A percentile compares a stretch with the other conserved stretches of the same genome.
phyloP scores from a whole-genome alignment of 768 basidiomycete species.

The Dentipellis fragilis region DNA sequence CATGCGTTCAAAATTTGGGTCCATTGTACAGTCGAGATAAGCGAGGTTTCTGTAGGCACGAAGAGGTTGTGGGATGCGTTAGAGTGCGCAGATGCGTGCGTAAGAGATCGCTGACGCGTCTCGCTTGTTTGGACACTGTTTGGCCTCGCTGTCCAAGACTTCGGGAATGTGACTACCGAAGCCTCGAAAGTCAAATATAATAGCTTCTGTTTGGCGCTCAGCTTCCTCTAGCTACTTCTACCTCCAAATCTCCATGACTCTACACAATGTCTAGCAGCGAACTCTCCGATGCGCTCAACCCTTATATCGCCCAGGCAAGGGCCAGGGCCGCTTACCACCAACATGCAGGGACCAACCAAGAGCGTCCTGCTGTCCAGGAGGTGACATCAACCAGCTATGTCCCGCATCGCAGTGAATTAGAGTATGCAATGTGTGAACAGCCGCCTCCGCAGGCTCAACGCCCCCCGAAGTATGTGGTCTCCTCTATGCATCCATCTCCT shows the following conservation, averaged over 20 bases:
- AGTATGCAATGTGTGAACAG: slow-evolving; percentile 44
- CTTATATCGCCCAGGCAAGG: slow-evolving; percentile 36
- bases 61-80: neutral
- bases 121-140: slow-evolving; percentile 9
- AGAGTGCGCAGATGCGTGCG: neutral
- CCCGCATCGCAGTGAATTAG: slow-evolving; percentile 57
- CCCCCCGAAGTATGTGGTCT: slow-evolving; percentile 13
- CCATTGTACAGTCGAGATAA: slow-evolving; percentile 14
- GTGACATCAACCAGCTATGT: slow-evolving; percentile 11
- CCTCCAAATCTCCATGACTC: neutral
- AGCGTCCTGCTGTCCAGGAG: neutral
- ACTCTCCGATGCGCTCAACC: slow-evolving; percentile 72
- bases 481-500: neutral
- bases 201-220: neutral
- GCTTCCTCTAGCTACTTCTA: neutral
- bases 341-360: neutral
- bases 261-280: slow-evolving; percentile 54
- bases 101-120: slow-evolving; percentile 13
- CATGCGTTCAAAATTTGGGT: slow-evolving; percentile 23
- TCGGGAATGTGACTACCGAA: slow-evolving; percentile 12
- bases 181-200: slow-evolving; percentile 21
- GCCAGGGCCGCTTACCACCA: slow-evolving; percentile 12
- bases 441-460: slow-evolving; percentile 23
- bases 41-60: slow-evolving; percentile 1
- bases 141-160: slow-evolving; percentile 16